These are phyloP conservation scores for Fusarium austroafricanum DNA, from an alignment of 2,329 filamentous ascomycete genomes.

Conservation along the genomic window DNA sequence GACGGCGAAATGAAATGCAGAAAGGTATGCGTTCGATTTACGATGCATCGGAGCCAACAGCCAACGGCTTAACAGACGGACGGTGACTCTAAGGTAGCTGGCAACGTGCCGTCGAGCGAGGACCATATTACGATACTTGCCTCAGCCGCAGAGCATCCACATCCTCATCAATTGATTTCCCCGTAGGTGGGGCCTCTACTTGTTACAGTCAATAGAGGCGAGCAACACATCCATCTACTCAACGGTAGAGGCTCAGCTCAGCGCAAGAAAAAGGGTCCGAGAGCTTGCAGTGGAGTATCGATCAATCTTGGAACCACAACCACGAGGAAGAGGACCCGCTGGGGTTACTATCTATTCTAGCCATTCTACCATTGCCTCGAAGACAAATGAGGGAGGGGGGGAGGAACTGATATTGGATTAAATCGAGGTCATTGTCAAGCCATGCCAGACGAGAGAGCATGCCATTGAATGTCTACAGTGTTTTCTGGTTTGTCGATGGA, in stretches of 20 bases:
- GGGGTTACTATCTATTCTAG: neutral
- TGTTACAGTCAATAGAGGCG: slow-evolving; percentile 27
- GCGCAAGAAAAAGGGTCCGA: slow-evolving; percentile 33
- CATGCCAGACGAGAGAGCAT: slow-evolving; percentile 8
- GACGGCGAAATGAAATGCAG: slow-evolving; percentile 1
- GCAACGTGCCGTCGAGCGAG: slow-evolving; percentile 19
- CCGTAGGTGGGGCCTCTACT: slow-evolving; percentile 21
- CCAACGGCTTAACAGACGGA: slow-evolving; percentile 1
- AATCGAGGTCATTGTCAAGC: slow-evolving; percentile 14
- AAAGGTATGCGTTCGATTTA: neutral
- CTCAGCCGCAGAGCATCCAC: slow-evolving; percentile 13
- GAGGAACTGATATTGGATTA: slow-evolving; percentile 5
- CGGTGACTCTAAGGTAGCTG: slow-evolving; percentile 1
- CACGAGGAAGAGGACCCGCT: slow-evolving; percentile 26
- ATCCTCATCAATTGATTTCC: slow-evolving; percentile 13
- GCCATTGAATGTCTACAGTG: slow-evolving; percentile 10
- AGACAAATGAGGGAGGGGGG: slow-evolving; percentile 15
- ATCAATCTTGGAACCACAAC: slow-evolving; percentile 24
- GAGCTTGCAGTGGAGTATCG: slow-evolving; percentile 32
- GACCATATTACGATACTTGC: slow-evolving; percentile 24
- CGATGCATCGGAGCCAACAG: slow-evolving; percentile 1
- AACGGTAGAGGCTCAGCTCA: slow-evolving; percentile 24
- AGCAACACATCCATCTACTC: slow-evolving; percentile 5
- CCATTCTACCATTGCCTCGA: neutral
- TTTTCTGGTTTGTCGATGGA: neutral